Conservation (phyloP, 2,329 filamentous ascomycete species). For the Trichoderma endophyticum region DNA sequence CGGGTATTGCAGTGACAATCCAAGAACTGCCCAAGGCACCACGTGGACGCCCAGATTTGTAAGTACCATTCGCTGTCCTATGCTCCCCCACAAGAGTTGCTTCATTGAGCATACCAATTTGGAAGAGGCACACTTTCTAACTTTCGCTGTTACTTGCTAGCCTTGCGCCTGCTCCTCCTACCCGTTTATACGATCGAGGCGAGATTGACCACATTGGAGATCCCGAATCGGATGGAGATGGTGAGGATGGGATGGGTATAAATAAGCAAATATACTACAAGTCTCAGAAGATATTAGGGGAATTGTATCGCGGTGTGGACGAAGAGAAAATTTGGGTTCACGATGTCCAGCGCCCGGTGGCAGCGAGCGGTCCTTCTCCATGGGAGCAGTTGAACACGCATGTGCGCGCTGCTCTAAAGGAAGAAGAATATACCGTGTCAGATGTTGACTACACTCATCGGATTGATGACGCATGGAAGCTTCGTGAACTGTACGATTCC, state of each 20-base stretch:
- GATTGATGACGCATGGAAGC: slow-evolving; percentile 39
- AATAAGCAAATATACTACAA: slow-evolving; percentile 57
- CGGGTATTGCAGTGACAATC: slow-evolving; percentile 58
- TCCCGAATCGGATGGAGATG: slow-evolving; percentile 35
- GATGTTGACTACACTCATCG: slow-evolving; percentile 35
- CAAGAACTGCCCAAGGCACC: slow-evolving; percentile 39
- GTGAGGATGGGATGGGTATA: slow-evolving; percentile 42
- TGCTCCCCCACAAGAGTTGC: not conserved
- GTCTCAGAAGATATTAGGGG: slow-evolving; percentile 66
- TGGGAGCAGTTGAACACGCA: slow-evolving; percentile 42
- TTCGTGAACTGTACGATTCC: slow-evolving; percentile 44
- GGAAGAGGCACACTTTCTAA: not conserved
- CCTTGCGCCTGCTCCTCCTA: slow-evolving; percentile 44
- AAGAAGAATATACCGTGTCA: slow-evolving; percentile 7
- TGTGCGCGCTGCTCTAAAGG: slow-evolving; percentile 23
- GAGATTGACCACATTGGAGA: slow-evolving; percentile 38
- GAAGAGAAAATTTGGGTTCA: slow-evolving; percentile 63
- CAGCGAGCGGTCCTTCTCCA: slow-evolving; percentile 33
- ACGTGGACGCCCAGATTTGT: slow-evolving; percentile 54
- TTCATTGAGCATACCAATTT: not conserved
- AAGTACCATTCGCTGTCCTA: slow-evolving; percentile 25
- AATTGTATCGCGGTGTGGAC: slow-evolving; percentile 69
- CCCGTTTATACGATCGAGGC: slow-evolving; percentile 44
- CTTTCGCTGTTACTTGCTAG: slow-evolving; percentile 28
- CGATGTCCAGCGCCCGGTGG: slow-evolving; percentile 39